A percentile compares a stretch with the other conserved stretches of the same genome.
These are phyloP conservation scores for Fagopyrum tataricum DNA, from an alignment of 148 eudicot species.

Conservation along the genomic window DNA sequence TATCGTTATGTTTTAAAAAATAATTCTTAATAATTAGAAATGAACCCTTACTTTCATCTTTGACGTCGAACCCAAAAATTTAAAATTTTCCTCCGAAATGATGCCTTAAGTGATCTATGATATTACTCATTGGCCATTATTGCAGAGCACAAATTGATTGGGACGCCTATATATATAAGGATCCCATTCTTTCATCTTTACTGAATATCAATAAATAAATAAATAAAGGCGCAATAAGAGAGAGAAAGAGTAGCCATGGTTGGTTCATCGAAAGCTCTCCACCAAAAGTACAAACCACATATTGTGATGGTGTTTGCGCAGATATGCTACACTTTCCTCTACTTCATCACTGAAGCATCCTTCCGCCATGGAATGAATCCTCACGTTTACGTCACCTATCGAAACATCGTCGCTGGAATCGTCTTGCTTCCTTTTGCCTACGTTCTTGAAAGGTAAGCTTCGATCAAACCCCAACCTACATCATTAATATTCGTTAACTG, in stretches of 20 bases:
- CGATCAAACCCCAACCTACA: not conserved
- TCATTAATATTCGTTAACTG: not conserved
- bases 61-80: too few relatives aligned
- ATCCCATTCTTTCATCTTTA: too few relatives aligned
- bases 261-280: constrained; percentile 14
- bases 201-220: too few relatives aligned
- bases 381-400: constrained; percentile 64
- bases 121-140: too few relatives aligned
- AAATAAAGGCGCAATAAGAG: too few relatives aligned
- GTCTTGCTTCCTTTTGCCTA: constrained; percentile 62
- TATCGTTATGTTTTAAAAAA: too few relatives aligned
- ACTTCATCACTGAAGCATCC: constrained; percentile 71
- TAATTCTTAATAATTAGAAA: too few relatives aligned
- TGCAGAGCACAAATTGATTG: too few relatives aligned
- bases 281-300: constrained; percentile 53
- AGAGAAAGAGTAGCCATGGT: constrained; percentile 4
- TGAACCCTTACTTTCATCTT: too few relatives aligned
- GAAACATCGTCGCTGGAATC: constrained; percentile 51
- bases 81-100: too few relatives aligned
- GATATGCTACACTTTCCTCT: constrained; percentile 54
- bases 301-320: constrained; percentile 57
- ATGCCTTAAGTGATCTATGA: too few relatives aligned
- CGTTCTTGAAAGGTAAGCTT: constrained; percentile 63
- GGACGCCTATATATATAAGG: too few relatives aligned
- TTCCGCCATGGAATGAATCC: constrained; percentile 82